phyloP scores from a whole-genome alignment of 225 moss, liverwort and hornwort genomes.

The Thuidium tamariscinum region DNA sequence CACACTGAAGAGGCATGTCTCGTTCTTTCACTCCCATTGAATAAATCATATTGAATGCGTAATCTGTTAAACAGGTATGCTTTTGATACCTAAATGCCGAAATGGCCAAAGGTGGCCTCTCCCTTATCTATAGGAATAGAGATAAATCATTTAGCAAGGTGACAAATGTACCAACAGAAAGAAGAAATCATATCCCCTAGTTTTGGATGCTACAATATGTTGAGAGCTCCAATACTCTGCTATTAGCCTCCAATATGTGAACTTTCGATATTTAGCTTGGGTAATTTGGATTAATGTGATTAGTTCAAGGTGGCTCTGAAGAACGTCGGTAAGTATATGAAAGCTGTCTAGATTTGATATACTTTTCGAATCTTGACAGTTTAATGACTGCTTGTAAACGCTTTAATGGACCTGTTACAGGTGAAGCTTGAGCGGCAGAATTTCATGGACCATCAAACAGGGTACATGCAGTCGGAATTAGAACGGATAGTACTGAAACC shows the following conservation, averaged over 20 bases:
- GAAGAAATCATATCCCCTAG: background rate
- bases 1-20: constrained; percentile 69
- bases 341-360: background rate
- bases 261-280: background rate
- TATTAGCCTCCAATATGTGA: background rate
- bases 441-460: constrained; percentile 52
- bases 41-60: background rate
- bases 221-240: background rate
- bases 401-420: constrained; percentile 14
- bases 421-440: constrained; percentile 67
- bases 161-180: background rate
- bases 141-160: background rate
- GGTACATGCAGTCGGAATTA: constrained; percentile 39
- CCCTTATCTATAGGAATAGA: background rate
- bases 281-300: background rate
- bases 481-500: constrained; percentile 58
- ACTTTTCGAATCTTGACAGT: background rate
- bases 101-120: background rate
- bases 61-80: background rate
- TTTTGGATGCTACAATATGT: background rate
- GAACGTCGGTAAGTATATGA: background rate
- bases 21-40: background rate
- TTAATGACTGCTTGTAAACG: background rate
- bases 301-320: background rate
- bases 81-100: background rate